Percentiles rank a stretch among this genome's conserved stretches.
These are phyloP conservation scores for Stachybotrys elegans DNA, from an alignment of 2,329 filamentous ascomycete species.

Conservation along the genomic window DNA sequence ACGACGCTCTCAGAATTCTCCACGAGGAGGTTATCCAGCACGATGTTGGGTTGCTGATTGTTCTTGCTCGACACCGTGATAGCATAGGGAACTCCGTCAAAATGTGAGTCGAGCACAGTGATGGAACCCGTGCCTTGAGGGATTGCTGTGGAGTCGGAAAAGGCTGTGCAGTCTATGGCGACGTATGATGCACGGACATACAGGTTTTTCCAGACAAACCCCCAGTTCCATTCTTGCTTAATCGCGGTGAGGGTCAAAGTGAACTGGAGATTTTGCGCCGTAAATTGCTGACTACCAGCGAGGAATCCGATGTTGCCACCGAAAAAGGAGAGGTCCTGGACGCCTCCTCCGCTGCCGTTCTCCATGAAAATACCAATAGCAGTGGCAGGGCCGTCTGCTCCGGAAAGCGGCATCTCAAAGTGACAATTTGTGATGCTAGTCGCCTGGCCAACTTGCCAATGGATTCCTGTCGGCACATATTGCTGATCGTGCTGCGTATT, in stretches of 20 bases:
- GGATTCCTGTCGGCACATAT: slow-evolving; percentile 41
- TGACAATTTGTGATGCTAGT: slow-evolving; percentile 54
- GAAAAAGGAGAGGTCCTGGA: slow-evolving; percentile 36
- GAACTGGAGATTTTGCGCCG: slow-evolving; percentile 58
- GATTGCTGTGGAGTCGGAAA: slow-evolving; percentile 30
- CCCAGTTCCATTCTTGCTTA: slow-evolving; percentile 66
- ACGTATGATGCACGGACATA: slow-evolving; percentile 55
- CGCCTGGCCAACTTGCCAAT: slow-evolving; percentile 58
- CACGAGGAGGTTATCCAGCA: slow-evolving; percentile 13
- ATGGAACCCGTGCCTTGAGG: slow-evolving; percentile 63
- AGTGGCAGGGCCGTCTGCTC: slow-evolving; percentile 38
- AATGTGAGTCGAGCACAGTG: slow-evolving; percentile 57
- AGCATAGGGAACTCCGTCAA: slow-evolving; percentile 13
- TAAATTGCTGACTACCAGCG: slow-evolving; percentile 65
- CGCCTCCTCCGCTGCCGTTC: slow-evolving; percentile 53
- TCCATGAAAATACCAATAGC: slow-evolving; percentile 59
- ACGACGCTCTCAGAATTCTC: slow-evolving; percentile 10
- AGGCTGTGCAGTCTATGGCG: slow-evolving; percentile 53
- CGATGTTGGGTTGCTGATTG: slow-evolving; percentile 9
- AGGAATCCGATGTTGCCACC: slow-evolving; percentile 46
- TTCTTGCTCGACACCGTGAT: slow-evolving; percentile 5
- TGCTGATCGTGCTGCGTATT: slow-evolving; percentile 22
- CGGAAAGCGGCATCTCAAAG: slow-evolving; percentile 41
- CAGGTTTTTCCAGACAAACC: slow-evolving; percentile 56
- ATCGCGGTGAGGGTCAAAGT: slow-evolving; percentile 57